phyloP scores from a whole-genome alignment of 129 eudicot species.

The Solidago caesia region DNA sequence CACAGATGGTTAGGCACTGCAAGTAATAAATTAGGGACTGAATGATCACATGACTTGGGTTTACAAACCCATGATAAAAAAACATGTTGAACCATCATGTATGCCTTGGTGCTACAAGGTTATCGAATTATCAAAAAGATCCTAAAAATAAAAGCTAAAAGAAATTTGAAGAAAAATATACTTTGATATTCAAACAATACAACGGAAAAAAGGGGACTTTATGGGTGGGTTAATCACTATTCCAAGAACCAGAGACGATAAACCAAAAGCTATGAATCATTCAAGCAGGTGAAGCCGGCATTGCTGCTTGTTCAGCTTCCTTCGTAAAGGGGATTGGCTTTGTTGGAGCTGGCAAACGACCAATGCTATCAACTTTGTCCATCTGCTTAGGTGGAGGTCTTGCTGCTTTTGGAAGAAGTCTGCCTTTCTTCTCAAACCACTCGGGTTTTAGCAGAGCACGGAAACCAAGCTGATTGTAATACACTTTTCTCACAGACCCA shows the following conservation, averaged over 20 bases:
- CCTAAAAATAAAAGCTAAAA: neutral
- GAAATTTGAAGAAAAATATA: neutral
- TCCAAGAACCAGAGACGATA: neutral
- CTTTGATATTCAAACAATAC: neutral
- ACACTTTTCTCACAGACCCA: conserved; percentile 88
- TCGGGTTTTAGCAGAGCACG: conserved; percentile 83
- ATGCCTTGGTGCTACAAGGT: too few species aligned
- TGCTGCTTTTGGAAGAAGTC: conserved; percentile 81
- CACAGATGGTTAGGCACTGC: too few species aligned
- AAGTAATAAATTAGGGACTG: too few species aligned
- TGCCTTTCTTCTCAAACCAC: conserved; percentile 96
- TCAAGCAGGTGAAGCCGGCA: neutral
- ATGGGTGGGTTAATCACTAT: neutral
- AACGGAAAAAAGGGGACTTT: neutral
- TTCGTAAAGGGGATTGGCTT: conserved; percentile 8
- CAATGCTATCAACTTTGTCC: conserved; percentile 92
- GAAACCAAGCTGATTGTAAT: conserved; percentile 80
- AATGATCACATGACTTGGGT: too few species aligned
- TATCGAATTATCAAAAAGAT: too few species aligned
- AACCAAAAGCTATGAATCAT: neutral
- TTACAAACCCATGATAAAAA: neutral
- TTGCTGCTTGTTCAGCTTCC: neutral
- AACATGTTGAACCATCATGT: neutral
- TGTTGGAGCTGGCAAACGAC: conserved; percentile 89
- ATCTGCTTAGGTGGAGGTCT: conserved; percentile 86